These are phyloP conservation scores for Alternaria ethzedia DNA, from an alignment of 2,329 filamentous ascomycete genomes.

Conservation along the genomic window DNA sequence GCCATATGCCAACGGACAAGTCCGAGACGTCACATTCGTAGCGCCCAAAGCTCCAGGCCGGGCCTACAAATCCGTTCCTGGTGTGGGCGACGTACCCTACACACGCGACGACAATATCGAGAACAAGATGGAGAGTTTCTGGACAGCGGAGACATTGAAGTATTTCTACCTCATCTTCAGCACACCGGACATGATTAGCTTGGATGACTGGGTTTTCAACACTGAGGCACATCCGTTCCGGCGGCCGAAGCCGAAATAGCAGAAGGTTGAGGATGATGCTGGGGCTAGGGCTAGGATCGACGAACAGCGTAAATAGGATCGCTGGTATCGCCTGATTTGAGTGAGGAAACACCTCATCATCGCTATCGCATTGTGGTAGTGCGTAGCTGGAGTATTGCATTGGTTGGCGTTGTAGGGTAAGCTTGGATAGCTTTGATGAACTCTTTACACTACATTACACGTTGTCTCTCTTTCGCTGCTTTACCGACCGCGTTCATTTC, in stretches of 20 bases:
- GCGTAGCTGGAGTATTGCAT: background rate
- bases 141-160: constrained; percentile 59
- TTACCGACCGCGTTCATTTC: background rate
- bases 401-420: background rate
- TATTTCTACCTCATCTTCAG: constrained; percentile 59
- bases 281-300: background rate
- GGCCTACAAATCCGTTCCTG: constrained; percentile 1
- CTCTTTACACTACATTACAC: background rate
- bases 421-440: background rate
- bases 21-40: constrained; percentile 50
- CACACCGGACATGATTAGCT: constrained; percentile 50
- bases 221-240: constrained; percentile 59
- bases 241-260: constrained; percentile 25
- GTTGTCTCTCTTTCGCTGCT: background rate
- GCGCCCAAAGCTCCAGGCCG: constrained; percentile 4
- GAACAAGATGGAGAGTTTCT: constrained; percentile 54
- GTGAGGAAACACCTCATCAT: background rate
- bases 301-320: background rate
- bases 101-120: constrained; percentile 29
- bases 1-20: constrained; percentile 51
- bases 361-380: background rate
- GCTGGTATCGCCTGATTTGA: background rate
- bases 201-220: constrained; percentile 59
- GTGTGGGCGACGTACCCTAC: background rate
- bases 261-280: background rate